Evolutionary conservation across 257 asterid genomes (phyloP), one percentile per base, ranked within the genome.

Genomic region (Fraxinus pennsylvanica): DNA sequence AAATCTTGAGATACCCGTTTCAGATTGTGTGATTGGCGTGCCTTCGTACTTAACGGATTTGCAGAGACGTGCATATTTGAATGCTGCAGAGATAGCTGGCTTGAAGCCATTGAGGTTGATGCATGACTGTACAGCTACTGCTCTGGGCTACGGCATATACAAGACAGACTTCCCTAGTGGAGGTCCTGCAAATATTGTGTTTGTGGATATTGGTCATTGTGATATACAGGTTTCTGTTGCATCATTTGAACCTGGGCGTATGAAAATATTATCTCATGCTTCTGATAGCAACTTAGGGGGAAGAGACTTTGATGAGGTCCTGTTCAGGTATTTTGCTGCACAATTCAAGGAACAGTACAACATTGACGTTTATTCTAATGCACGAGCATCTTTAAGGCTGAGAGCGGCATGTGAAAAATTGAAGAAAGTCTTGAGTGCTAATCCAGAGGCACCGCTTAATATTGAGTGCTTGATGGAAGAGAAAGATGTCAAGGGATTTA

Each of bases 381-480:
- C 94, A 6, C 92, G 99, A 73, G 97, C 99, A 80, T 89, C 92
- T 83, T 75, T 87, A 41, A 91, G 99, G 86, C 89, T 96, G 81
- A 90, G 98, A 88, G 89, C 92, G 8, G 77, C 99, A 10, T 93
- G 99, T 80, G 99, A 96, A 88, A 96, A 93, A 81, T 81, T 96
- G 87, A 96, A 96, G 91, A 96, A 96, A 84, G 93, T 96, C 57
- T 90, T 96, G 92, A 96, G 99, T 87, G 99, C 99, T 63, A 96
- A 96, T 77, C 84, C 97, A 10, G 98, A 96, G 90, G 98, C 96
- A 57, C 98, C 92, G 5, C 90, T 96, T 72, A 93, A 86, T 85
- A 92, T 96, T 47, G 99, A 96, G 85, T 96, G 99, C 85, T 88
- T 96, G 89, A 96, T 96, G 98, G 99, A 96, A 77, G 99, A 96